These are phyloP conservation scores for Cordyceps cicadae DNA, from an alignment of 2,329 filamentous ascomycete species.

Conservation along the genomic window DNA sequence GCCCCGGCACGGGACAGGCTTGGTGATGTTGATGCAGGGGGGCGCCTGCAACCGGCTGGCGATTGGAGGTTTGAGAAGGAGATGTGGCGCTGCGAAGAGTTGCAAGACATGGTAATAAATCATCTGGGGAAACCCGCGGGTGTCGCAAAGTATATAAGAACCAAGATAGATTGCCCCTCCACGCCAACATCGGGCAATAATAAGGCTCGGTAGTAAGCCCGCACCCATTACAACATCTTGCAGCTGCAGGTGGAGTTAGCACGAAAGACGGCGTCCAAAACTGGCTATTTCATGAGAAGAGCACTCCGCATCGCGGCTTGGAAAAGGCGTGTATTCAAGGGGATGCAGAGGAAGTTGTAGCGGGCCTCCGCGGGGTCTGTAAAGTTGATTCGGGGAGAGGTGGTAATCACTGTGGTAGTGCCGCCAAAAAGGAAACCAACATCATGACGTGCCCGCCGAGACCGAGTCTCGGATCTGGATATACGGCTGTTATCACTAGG, in stretches of 20 bases:
- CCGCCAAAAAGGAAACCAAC: neutral
- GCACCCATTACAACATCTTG: neutral
- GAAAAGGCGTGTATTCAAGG: neutral
- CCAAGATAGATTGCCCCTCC: neutral
- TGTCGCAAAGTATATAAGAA: neutral
- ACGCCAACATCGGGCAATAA: too few relatives aligned
- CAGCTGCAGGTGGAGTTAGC: neutral
- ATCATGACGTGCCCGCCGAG: neutral
- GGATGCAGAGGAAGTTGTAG: neutral
- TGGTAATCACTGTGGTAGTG: neutral
- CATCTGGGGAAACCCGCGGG: neutral
- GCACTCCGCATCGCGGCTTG: neutral
- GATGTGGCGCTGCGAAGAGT: neutral
- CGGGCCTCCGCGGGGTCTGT: neutral
- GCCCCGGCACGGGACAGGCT: neutral
- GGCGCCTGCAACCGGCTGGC: neutral
- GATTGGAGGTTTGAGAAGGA: neutral
- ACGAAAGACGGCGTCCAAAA: neutral
- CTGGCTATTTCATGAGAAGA: constrained; percentile 1
- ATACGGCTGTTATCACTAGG: neutral
- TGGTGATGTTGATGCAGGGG: neutral
- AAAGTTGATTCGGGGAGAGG: neutral
- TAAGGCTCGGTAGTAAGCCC: neutral
- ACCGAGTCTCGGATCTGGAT: neutral
- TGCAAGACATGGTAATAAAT: neutral